Evolutionary conservation across 2,329 filamentous ascomycete genomes (phyloP).

Genomic region (Zopfia rhizophila): DNA sequence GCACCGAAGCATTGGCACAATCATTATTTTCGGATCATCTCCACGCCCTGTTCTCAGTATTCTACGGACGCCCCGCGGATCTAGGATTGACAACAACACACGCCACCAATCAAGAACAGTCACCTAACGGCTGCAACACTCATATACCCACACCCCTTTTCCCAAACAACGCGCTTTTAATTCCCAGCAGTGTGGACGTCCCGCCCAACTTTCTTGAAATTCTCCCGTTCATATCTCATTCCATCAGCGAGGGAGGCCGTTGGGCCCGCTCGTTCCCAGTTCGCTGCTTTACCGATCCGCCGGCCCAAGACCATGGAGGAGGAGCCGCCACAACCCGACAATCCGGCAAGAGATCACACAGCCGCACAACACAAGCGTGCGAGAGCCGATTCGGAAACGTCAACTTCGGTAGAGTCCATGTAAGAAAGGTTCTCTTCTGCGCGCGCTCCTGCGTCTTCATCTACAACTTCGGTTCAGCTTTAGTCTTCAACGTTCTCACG

Average conservation of each 20-base stretch:
- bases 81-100: constrained; percentile 20
- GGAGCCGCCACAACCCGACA: constrained; percentile 50
- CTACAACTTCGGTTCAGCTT: too few species aligned
- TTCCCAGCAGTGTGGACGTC: constrained; percentile 1
- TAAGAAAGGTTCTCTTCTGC: constrained; percentile 29
- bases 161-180: constrained; percentile 5
- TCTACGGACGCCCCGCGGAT: constrained; percentile 23
- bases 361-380: constrained; percentile 45
- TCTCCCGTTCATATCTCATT: constrained; percentile 8
- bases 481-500: background rate
- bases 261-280: constrained; percentile 20
- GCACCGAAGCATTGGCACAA: constrained; percentile 14
- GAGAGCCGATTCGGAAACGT: constrained; percentile 44
- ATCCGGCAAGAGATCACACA: constrained; percentile 47
- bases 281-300: constrained; percentile 32
- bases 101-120: constrained; percentile 34
- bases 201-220: constrained; percentile 13
- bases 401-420: constrained; percentile 45
- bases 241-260: constrained; percentile 26
- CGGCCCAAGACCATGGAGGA: constrained; percentile 49
- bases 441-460: background rate
- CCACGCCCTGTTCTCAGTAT: constrained; percentile 22
- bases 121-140: constrained; percentile 34
- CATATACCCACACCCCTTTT: constrained; percentile 27
- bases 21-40: constrained; percentile 17